Conservation (phyloP, 73 alveolate genomes). For the Paramecium caudatum region DNA sequence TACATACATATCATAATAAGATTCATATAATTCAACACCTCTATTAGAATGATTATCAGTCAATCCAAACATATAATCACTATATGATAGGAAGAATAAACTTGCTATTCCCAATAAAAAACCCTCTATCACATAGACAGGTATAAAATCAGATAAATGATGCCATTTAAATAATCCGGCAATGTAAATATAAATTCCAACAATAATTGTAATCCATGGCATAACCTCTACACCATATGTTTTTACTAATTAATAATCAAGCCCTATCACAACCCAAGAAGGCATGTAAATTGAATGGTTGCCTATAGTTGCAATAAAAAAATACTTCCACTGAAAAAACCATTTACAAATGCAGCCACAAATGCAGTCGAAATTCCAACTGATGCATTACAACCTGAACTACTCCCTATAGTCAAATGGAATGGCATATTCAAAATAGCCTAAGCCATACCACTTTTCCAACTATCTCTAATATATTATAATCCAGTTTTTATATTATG, state of each 20-base stretch:
- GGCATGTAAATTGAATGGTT: slow-evolving; percentile 61
- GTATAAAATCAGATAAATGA: slow-evolving; percentile 54
- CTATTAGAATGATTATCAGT: slow-evolving; percentile 66
- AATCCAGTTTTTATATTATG: slow-evolving; percentile 23
- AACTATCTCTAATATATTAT: slow-evolving; percentile 34
- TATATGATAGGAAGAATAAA: slow-evolving; percentile 3
- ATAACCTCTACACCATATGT: slow-evolving; percentile 61
- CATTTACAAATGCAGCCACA: slow-evolving; percentile 30
- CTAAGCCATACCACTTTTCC: slow-evolving; percentile 68
- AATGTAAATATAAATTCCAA: slow-evolving; percentile 38
- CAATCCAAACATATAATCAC: slow-evolving; percentile 58
- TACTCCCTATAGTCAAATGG: slow-evolving; percentile 42
- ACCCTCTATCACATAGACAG: slow-evolving; percentile 63
- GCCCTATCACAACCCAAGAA: slow-evolving; percentile 35
- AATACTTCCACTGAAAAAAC: slow-evolving; percentile 59
- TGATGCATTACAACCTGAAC: slow-evolving; percentile 45
- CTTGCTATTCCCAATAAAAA: slow-evolving; percentile 48
- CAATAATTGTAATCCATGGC: slow-evolving; percentile 56
- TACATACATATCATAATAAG: slow-evolving; percentile 28
- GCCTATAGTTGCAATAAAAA: neutral
- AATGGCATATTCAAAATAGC: slow-evolving; percentile 66
- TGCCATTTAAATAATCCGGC: slow-evolving; percentile 57
- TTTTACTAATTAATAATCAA: slow-evolving; percentile 12
- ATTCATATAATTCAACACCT: slow-evolving; percentile 23
- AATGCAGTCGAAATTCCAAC: slow-evolving; percentile 58